Conservation (phyloP, 345 rosid species). For the Syzygium aqueum region DNA sequence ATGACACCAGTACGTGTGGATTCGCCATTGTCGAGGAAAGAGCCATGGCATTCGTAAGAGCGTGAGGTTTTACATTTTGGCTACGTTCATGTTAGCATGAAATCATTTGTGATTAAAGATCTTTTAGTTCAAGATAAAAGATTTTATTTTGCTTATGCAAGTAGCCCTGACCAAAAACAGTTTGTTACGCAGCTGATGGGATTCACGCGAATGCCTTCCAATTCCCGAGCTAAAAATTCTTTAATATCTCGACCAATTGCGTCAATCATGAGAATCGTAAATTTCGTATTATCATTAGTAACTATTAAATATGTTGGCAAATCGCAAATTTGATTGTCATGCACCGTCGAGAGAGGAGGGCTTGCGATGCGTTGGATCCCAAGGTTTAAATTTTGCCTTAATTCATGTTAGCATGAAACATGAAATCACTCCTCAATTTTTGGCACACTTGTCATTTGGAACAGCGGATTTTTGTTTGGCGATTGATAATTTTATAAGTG, state of each 20-base stretch:
- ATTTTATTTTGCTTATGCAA: not conserved
- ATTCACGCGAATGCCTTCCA: too few species aligned
- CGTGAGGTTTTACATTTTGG: not conserved
- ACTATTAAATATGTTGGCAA: too few species aligned
- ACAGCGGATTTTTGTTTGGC: too few species aligned
- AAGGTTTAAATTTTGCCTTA: too few species aligned
- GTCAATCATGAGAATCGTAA: rapidly evolving
- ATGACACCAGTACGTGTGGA: not conserved
- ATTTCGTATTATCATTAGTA: too few species aligned
- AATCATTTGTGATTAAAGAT: not conserved
- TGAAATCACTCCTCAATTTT: too few species aligned
- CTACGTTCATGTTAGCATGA: not conserved
- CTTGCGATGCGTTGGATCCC: too few species aligned
- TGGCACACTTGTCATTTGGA: too few species aligned
- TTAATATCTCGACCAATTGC: rapidly evolving
- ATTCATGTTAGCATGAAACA: too few species aligned
- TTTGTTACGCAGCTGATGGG: too few species aligned
- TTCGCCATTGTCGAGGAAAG: not conserved
- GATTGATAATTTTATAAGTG: too few species aligned
- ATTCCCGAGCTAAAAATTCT: rapidly evolving
- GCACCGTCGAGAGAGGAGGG: not conserved
- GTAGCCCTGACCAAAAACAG: rapidly evolving
- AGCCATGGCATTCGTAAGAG: not conserved
- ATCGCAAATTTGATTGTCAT: too few species aligned
- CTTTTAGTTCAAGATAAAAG: not conserved